These are phyloP conservation scores for Canavalia ensiformis DNA, from an alignment of 306 rosid species.

Conservation along the genomic window DNA sequence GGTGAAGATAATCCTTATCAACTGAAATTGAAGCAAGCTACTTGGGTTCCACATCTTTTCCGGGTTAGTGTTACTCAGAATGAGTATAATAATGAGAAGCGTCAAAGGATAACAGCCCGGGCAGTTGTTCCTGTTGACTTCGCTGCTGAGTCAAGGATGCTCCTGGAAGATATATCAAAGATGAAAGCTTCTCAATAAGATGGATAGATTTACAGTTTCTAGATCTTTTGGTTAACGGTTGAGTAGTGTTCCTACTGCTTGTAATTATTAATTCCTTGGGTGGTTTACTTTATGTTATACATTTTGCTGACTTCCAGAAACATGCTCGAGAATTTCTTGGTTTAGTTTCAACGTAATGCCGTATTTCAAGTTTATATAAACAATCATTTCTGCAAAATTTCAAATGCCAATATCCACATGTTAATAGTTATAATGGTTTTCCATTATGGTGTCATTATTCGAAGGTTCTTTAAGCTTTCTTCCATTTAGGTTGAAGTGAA, in stretches of 20 bases:
- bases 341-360: background rate
- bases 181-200: slow-evolving; percentile 56
- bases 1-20: slow-evolving; percentile 69
- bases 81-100: slow-evolving; percentile 84
- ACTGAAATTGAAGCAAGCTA: slow-evolving; percentile 74
- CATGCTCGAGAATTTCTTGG: background rate
- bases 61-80: slow-evolving; percentile 84
- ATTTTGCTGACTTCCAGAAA: slow-evolving; percentile 37
- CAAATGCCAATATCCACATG: no score
- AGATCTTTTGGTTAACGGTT: slow-evolving; percentile 13
- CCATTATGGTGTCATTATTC: background rate
- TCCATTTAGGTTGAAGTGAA: background rate
- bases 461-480: background rate
- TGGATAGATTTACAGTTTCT: slow-evolving; percentile 15
- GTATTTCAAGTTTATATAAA: no score
- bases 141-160: slow-evolving; percentile 76
- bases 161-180: slow-evolving; percentile 86
- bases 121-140: slow-evolving; percentile 83
- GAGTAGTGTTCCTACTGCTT: slow-evolving; percentile 15
- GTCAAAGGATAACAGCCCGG: slow-evolving; percentile 82
- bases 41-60: slow-evolving; percentile 85
- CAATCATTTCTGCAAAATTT: no score
- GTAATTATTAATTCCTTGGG: slow-evolving; percentile 47
- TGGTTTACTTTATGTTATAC: slow-evolving; percentile 30
- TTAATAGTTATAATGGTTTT: background rate